Base-by-base conservation (phyloP, 208 protist species). In the Tritrichomonas foetus region DNA sequence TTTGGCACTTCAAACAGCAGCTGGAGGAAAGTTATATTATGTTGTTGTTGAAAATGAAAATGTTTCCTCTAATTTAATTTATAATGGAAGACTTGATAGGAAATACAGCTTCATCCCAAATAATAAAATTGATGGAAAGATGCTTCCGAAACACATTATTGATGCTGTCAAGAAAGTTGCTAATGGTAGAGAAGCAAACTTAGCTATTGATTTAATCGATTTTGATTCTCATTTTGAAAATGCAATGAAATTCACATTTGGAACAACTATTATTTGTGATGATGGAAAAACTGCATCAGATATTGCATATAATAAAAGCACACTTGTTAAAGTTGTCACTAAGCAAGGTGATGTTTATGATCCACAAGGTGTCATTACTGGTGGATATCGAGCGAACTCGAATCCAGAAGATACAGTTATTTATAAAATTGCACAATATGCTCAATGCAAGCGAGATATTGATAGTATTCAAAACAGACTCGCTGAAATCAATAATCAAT, bases 81-180 rank as follows among this genome's bases (percentile, higher is more conserved):
- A 95, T 75, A 96, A 97, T 39, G 97, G 94, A 16, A 57, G 44
- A n/a, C 50, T 96, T 3, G 27, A 44, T 50, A 95, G 97, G 78
- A 96, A 98, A 53, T 98, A 99, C 0, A 98, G 98, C 8, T 98
- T 99, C 95, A 96, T 99, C 33, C 98, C 99, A n/a, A 96, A 99
- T 11, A 99, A 99, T 95, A 97, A 98, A 66, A 97, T 99, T 69
- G 30, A 93, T 9, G 47, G 69, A 1, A 50, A 39, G 30, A 55
- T 53, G 14, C 0, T 95, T 0, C 30, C 49, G 1, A n/a, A 92
- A 50, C 57, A 94, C 1, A 39, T 25, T 22, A 55, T 94, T 14
- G 30, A 36, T 27, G 2, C n/a, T 41, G 95, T 95, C 20, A 49
- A 95, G 30, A 93, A 78, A 39, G 44, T 96, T 22, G 95, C 94